Evolutionary conservation across 495 filamentous ascomycete species (phyloP).

Genomic region (Lasiosphaeria miniovina): DNA sequence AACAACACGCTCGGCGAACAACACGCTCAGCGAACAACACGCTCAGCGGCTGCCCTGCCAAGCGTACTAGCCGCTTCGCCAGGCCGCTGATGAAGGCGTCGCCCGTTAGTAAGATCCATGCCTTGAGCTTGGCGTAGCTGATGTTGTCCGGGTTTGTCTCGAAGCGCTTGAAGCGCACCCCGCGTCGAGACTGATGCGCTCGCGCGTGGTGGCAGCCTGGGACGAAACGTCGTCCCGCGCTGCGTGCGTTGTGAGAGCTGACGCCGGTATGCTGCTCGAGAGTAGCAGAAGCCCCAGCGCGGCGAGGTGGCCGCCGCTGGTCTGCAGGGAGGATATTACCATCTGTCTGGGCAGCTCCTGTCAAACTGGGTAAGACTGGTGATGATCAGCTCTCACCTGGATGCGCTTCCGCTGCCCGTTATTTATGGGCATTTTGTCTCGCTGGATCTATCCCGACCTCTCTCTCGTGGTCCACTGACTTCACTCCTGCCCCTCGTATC

Average conservation of each 20-base stretch:
- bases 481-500: no score
- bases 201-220: background rate
- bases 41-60: background rate
- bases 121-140: slow-evolving; percentile 21
- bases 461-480: no score
- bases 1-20: background rate
- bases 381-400: no score
- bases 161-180: slow-evolving; percentile 28
- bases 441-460: no score
- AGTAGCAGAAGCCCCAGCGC: background rate
- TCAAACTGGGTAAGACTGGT: no score
- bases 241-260: background rate
- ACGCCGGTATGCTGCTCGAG: background rate
- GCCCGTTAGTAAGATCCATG: slow-evolving; percentile 24
- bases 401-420: no score
- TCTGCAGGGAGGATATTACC: slow-evolving; percentile 35
- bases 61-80: slow-evolving; percentile 20
- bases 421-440: no score
- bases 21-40: background rate
- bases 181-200: slow-evolving; percentile 22
- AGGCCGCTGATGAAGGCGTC: slow-evolving; percentile 22
- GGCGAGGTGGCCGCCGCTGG: slow-evolving; percentile 1
- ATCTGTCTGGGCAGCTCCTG: no score
- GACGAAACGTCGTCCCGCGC: background rate
- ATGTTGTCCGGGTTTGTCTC: slow-evolving; percentile 22